Conservation (phyloP, 441 rosid genomes). For the Viola pubescens region DNA sequence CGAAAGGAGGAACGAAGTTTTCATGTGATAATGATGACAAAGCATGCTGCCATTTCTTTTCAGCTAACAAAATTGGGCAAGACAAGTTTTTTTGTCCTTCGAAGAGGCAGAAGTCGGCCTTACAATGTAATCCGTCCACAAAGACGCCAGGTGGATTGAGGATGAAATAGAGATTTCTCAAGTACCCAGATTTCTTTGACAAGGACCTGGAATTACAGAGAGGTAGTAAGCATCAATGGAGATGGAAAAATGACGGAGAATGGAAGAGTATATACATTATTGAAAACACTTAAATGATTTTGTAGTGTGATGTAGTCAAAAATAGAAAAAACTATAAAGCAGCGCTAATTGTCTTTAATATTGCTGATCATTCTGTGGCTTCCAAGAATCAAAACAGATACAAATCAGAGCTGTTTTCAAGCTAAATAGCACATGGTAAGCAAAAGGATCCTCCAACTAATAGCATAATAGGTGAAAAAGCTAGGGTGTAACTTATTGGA, state of each 20-base stretch:
- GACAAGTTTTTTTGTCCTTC: constrained; percentile 1
- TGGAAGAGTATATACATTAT: neutral
- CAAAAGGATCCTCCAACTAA: neutral
- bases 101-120: constrained; percentile 3
- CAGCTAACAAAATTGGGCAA: constrained; percentile 22
- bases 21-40: no score
- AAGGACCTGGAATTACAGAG: constrained; percentile 45
- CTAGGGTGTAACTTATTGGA: neutral
- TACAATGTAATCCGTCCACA: constrained; percentile 59
- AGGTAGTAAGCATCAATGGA: constrained; percentile 10
- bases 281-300: neutral
- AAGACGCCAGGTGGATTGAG: constrained; percentile 84
- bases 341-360: neutral
- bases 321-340: neutral
- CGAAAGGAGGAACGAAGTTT: no score
- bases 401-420: neutral
- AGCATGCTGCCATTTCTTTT: constrained; percentile 7
- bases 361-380: neutral
- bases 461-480: neutral
- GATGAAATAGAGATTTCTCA: constrained; percentile 84
- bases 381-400: neutral
- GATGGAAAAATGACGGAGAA: constrained; percentile 2
- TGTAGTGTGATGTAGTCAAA: neutral
- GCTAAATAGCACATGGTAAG: neutral
- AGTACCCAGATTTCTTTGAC: constrained; percentile 93